Base-by-base conservation (phyloP, 768 basidiomycete genomes). In the Tylopilus rubrobrunneus region DNA sequence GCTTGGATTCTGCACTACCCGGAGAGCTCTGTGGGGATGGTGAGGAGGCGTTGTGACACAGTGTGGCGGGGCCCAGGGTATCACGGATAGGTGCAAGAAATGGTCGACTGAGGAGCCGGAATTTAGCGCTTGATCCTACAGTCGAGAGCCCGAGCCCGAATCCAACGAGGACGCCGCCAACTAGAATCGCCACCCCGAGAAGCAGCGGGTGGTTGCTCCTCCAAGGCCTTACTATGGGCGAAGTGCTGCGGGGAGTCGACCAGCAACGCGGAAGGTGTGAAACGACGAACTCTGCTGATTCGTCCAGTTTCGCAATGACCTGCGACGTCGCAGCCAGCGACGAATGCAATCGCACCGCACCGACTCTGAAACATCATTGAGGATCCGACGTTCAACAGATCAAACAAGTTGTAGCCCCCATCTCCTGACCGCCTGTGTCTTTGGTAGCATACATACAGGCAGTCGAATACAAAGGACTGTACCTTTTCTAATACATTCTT, bases 91-190 rank as follows among this genome's bases (percentile, higher is more conserved):
- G 23, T 6, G 29, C 58, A 15, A 64, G 59, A 17, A 56, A 56
- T 2, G 57, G 49, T 27, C 57, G 56, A 5, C 53, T 21, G 51
- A 59, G 51, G 46, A 63, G 52, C 43, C 53, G 59, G 25, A 56
- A 47, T 45, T 56, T 59, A 6, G 45, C 50, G 52, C 55, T 51
- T 34, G 55, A 49, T 1, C 56, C 58, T 4, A 61, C 27, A 5
- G 59, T 57, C 29, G 62, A 60, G n/a, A n/a, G n/a, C n/a, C n/a
- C n/a, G 17, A 70, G 46, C 8, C 53, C 53, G 40, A 70, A 64
- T n/a, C 68, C 68, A 23, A 70, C 57, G 23, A 68, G 55, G 42
- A 70, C n/a, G n/a, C n/a, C 27, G 44, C 68, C 68, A 37, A 66
- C 50, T 1, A 68, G 42, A 14, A 68, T 56, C 15, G 67, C 62